Base-by-base conservation (phyloP, 139 green algal genomes). In the Klebsormidium nitens region DNA sequence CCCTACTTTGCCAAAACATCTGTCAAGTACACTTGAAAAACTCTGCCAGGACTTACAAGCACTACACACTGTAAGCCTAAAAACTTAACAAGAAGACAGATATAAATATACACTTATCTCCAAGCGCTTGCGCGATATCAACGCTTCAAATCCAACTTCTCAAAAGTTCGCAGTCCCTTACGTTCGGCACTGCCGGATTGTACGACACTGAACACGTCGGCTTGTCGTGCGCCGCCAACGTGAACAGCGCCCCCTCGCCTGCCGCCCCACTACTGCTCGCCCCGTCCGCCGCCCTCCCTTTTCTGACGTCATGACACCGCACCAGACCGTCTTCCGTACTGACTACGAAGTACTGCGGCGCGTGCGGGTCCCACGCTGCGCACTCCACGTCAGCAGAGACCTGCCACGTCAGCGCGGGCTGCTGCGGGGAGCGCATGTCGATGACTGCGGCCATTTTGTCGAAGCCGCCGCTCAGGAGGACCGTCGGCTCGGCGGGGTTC, bases 391-490 rank as follows among this genome's bases (percentile, higher is more conserved):
- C 93, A 31, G 91, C 83, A 35, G 62, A 79, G 1, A 96, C 5
- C 5, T 61, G 28, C 91, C 90, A 97, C 2, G 59, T 5, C 23
- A 83, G 46, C 23, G 38, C 46, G 32, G 71, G 37, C 17, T 52
- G 29, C 23, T 71, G 65, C 0, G 86, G 82, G 17, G 50, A 46
- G 0, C 90, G 81, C 58, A 92, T 81, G 64, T 93, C 86, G 17
- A 95, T 87, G 80, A 98, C 52, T 64, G 71, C 86, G 0, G 86
- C 84, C 0, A 64, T 76, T 14, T 82, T 64, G 81, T 98, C 93
- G 74, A 95, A 98, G 8, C 79, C 82, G 5, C 90, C 93, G 1
- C 81, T 91, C 26, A 97, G 83, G 76, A 98, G 80, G 56, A 95
- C 88, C 0, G 85, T 79, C 3, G 83, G 67, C 76, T 97, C 88